These are phyloP conservation scores for Clitopilus hobsonii DNA, from an alignment of 768 basidiomycete genomes.

Conservation along the genomic window DNA sequence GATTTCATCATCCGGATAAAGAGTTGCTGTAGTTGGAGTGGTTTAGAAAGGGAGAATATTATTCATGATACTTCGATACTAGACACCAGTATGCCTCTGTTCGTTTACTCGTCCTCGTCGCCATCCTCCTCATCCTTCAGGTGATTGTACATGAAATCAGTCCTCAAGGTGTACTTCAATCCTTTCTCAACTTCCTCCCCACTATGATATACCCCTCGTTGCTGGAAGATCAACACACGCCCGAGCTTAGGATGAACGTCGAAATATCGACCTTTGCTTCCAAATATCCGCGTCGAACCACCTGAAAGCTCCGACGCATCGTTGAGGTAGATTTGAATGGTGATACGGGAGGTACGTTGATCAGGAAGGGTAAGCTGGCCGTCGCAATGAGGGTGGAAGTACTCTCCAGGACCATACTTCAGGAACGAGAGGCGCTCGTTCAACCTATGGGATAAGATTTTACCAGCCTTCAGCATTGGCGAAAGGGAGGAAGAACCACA, in stretches of 20 bases:
- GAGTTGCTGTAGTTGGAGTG: too few species aligned
- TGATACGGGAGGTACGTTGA: constrained; percentile 32
- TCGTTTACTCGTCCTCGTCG: too few species aligned
- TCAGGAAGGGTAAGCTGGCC: constrained; percentile 30
- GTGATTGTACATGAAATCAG: constrained; percentile 32
- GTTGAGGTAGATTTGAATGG: constrained; percentile 41
- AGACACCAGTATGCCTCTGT: too few species aligned
- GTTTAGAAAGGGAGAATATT: too few species aligned
- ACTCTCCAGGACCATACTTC: constrained; percentile 37
- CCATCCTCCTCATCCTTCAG: not conserved
- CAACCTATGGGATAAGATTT: constrained; percentile 17
- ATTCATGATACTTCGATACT: too few species aligned
- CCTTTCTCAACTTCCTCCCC: constrained; percentile 36
- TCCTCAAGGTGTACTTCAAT: constrained; percentile 35
- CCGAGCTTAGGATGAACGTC: constrained; percentile 41
- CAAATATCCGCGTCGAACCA: constrained; percentile 36
- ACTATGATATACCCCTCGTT: constrained; percentile 33
- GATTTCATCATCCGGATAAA: too few species aligned
- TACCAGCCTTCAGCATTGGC: too few species aligned
- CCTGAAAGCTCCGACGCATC: constrained; percentile 22
- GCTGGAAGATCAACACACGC: constrained; percentile 43
- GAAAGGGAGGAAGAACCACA: too few species aligned
- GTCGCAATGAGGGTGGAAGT: constrained; percentile 37
- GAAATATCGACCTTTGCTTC: constrained; percentile 21
- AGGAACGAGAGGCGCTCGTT: constrained; percentile 43